Percentiles rank a stretch among this genome's conserved stretches.
Evolutionary conservation across 225 moss, liverwort and hornwort genomes (phyloP).

Genomic region (Asterella californica): DNA sequence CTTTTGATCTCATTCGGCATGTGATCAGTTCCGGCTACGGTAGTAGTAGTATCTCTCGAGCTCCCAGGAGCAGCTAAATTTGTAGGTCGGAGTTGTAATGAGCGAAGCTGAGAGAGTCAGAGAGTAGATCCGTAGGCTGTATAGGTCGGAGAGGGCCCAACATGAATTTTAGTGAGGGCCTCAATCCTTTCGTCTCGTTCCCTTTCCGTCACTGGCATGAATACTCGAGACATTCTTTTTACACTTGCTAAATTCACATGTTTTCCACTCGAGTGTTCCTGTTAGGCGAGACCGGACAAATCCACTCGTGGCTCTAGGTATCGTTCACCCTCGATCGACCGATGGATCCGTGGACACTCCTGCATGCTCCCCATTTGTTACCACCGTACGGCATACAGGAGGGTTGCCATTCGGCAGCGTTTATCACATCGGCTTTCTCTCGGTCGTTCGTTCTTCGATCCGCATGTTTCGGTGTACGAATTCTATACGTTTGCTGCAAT

Average conservation of each 20-base stretch:
- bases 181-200: background rate
- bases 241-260: background rate
- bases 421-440: background rate
- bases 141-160: background rate
- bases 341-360: too few species aligned
- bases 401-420: background rate
- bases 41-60: background rate
- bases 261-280: background rate
- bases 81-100: background rate
- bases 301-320: background rate
- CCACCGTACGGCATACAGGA: background rate
- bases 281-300: background rate
- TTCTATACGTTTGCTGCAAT: too few species aligned
- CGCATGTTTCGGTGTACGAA: too few species aligned
- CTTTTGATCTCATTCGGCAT: background rate
- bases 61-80: background rate
- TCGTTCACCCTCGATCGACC: too few species aligned
- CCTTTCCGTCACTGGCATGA: background rate
- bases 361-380: background rate
- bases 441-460: background rate
- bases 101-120: background rate
- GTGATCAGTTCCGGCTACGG: background rate
- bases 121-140: background rate
- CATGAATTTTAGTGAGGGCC: background rate
- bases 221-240: background rate